These are phyloP conservation scores for Mallotus nudiflorus DNA, from an alignment of 345 rosid species.

Conservation along the genomic window DNA sequence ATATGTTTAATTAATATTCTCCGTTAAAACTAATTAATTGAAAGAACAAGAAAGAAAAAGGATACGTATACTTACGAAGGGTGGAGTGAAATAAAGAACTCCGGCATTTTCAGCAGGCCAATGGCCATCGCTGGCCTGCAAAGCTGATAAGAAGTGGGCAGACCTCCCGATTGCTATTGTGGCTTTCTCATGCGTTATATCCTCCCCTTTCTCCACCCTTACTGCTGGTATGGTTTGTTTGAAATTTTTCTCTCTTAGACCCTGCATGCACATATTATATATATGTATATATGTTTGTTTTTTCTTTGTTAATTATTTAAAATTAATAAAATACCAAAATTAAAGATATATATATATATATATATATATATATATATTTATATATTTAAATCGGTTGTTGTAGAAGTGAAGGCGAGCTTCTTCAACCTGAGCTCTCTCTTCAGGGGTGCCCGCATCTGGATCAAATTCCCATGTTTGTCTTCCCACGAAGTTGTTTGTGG, in stretches of 20 bases:
- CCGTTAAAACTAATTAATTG: neutral
- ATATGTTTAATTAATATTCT: too few relatives aligned
- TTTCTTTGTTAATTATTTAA: too few relatives aligned
- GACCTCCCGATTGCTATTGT: constrained; percentile 17
- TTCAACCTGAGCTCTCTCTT: constrained; percentile 21
- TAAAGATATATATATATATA: too few relatives aligned
- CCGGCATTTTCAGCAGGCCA: constrained; percentile 25
- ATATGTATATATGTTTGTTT: too few relatives aligned
- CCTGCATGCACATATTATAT: too few relatives aligned
- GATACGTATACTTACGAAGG: neutral
- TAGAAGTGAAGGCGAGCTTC: constrained; percentile 26
- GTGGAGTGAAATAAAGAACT: constrained; percentile 12
- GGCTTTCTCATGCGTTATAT: constrained; percentile 13
- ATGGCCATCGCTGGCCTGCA: constrained; percentile 26
- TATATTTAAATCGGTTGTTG: constrained; percentile 9
- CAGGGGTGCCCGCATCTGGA: constrained; percentile 14
- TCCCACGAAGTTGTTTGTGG: constrained; percentile 23
- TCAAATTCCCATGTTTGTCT: constrained; percentile 31
- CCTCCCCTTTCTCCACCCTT: constrained; percentile 11
- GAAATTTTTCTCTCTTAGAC: constrained; percentile 18
- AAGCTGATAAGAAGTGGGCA: constrained; percentile 16
- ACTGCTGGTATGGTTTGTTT: constrained; percentile 5
- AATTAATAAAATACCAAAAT: constrained; percentile 22
- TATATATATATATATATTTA: too few relatives aligned
- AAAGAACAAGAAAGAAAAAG: neutral